These are phyloP conservation scores for Pichia sp. DNA, from an alignment of 1,139 yeast genomes.

Conservation along the genomic window DNA sequence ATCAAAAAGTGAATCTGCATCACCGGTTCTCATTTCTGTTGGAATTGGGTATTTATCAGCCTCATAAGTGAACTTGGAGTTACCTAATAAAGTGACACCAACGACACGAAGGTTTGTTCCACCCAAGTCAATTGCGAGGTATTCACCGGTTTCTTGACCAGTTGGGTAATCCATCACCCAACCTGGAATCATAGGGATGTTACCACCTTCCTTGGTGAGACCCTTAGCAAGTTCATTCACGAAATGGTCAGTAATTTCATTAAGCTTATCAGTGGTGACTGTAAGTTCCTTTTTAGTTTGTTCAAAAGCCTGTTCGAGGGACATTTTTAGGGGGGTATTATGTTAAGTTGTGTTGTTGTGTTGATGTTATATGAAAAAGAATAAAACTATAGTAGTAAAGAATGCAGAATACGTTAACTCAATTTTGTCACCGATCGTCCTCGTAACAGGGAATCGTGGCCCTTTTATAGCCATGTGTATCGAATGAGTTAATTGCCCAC, in stretches of 20 bases:
- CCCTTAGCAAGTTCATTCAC: slow-evolving; percentile 73
- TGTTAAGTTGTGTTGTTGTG: background rate
- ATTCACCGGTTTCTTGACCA: slow-evolving; percentile 84
- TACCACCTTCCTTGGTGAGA: slow-evolving; percentile 66
- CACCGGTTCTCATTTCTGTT: slow-evolving; percentile 65
- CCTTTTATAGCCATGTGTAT: too few relatives aligned
- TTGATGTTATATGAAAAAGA: background rate
- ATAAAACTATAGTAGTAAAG: background rate
- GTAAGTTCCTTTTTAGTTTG: slow-evolving; percentile 59
- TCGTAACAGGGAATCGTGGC: background rate
- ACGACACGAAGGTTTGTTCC: slow-evolving; percentile 93
- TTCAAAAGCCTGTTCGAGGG: slow-evolving; percentile 22
- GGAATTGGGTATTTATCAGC: slow-evolving; percentile 83
- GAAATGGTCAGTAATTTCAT: slow-evolving; percentile 62
- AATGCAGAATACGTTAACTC: background rate
- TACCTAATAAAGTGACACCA: slow-evolving; percentile 71
- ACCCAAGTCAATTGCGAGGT: slow-evolving; percentile 89
- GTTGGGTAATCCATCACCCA: slow-evolving; percentile 95
- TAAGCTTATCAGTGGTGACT: slow-evolving; percentile 52
- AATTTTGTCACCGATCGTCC: background rate
- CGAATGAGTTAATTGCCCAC: too few relatives aligned
- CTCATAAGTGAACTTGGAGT: slow-evolving; percentile 69
- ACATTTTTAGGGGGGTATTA: slow-evolving; percentile 1
- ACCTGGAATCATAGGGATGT: slow-evolving; percentile 94
- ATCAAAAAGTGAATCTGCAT: slow-evolving; percentile 66